Evolutionary conservation across 1,139 yeast species (phyloP).

Genomic region (Magnusiomyces suaveolens): DNA sequence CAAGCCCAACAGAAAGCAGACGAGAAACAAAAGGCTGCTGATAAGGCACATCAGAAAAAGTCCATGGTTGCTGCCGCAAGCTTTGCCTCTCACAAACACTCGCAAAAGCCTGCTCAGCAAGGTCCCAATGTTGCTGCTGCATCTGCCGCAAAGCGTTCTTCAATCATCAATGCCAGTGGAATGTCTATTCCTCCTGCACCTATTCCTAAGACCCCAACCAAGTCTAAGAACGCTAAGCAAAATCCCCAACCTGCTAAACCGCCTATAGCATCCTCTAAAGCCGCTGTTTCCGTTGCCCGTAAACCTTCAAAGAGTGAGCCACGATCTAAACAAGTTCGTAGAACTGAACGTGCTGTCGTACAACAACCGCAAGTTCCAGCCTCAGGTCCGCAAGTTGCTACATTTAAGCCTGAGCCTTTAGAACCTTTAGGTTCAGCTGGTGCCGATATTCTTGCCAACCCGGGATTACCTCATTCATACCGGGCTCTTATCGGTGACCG

Average conservation of each 20-base stretch:
- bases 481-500: conserved; percentile 3
- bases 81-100: conserved; percentile 3
- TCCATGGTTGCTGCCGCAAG: conserved; percentile 3
- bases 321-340: no score
- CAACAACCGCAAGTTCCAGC: no score
- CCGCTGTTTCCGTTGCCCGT: conserved; percentile 4
- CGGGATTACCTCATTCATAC: conserved; percentile 7
- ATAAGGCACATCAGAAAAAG: neutral
- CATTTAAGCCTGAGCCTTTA: no score
- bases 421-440: no score
- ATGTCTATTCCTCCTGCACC: neutral
- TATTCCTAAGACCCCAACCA: neutral
- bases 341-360: no score
- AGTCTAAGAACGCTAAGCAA: neutral
- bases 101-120: conserved; percentile 1
- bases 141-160: neutral
- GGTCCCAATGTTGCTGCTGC: conserved; percentile 3
- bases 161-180: neutral
- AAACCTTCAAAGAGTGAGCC: no score
- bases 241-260: neutral
- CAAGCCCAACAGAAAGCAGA: neutral
- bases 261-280: neutral
- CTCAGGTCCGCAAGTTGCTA: no score
- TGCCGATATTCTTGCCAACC: no score
- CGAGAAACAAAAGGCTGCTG: neutral